Conservation (phyloP, 148 eudicot genomes). For the Salicornia ramosissima region DNA sequence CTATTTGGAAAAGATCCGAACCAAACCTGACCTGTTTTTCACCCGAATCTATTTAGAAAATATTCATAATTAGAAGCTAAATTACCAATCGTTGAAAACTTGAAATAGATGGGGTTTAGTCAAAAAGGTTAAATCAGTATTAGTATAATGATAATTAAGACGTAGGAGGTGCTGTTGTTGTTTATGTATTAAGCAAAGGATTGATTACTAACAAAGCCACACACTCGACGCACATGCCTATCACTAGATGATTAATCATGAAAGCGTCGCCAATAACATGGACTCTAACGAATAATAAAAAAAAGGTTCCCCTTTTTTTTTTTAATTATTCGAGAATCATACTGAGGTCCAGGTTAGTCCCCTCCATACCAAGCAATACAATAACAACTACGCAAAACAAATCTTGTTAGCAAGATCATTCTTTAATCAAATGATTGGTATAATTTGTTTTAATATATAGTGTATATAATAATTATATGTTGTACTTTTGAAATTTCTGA, state of each 20-base stretch:
- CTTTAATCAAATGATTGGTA: constrained; percentile 19
- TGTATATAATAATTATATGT: constrained; percentile 3
- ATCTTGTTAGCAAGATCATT: constrained; percentile 22
- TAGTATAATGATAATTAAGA: no score
- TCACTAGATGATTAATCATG: constrained; percentile 18
- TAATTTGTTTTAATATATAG: not conserved
- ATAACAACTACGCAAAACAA: constrained; percentile 9
- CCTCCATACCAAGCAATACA: constrained; percentile 37
- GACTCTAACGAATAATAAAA: not conserved
- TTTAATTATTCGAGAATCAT: not conserved
- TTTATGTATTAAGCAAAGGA: constrained; percentile 30
- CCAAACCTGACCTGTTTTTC: no score
- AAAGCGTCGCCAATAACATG: constrained; percentile 14
- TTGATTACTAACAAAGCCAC: constrained; percentile 27
- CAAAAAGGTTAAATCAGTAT: no score
- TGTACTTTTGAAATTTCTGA: not conserved
- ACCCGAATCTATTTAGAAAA: no score
- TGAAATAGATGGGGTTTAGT: no score
- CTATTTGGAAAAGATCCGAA: no score
- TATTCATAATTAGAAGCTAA: no score
- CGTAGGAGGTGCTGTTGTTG: not conserved
- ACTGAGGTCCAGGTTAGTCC: constrained; percentile 33
- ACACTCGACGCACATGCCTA: constrained; percentile 25
- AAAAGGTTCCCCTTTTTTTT: not conserved
- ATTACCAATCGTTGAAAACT: no score